These are phyloP conservation scores for Orychophragmus violaceus DNA, from an alignment of 345 rosid genomes.

Conservation along the genomic window DNA sequence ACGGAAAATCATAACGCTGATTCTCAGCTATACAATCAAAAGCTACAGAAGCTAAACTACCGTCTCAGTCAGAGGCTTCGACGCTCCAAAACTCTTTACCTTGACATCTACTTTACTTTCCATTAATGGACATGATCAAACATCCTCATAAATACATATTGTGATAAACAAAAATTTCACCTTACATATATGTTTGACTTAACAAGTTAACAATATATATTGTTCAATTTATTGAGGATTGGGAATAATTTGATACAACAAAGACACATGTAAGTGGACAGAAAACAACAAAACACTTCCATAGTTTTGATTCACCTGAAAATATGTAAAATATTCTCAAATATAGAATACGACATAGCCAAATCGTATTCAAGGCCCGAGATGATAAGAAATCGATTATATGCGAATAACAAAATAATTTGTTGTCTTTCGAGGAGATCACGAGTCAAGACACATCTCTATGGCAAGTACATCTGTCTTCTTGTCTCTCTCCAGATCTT, in stretches of 20 bases:
- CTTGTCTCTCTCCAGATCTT: constrained; percentile 8
- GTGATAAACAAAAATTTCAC: too few species aligned
- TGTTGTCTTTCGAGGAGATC: constrained; percentile 23
- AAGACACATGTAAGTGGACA: constrained; percentile 16
- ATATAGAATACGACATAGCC: constrained; percentile 14
- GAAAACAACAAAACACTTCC: constrained; percentile 14
- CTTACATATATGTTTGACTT: constrained; percentile 14
- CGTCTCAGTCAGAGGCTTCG: constrained; percentile 11
- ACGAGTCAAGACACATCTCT: constrained; percentile 31
- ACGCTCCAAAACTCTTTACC: constrained; percentile 19
- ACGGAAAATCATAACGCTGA: constrained; percentile 19
- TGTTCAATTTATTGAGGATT: not conserved
- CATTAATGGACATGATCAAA: constrained; percentile 25
- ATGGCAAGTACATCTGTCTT: constrained; percentile 31
- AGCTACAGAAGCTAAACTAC: constrained; percentile 9
- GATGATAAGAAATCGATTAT: constrained; percentile 30
- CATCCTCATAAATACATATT: constrained; percentile 17
- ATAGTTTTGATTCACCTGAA: constrained; percentile 22
- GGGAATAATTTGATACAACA: constrained; percentile 11
- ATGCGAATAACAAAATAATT: constrained; percentile 11
- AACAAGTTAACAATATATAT: not conserved
- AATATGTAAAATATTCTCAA: constrained; percentile 9
- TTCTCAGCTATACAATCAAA: constrained; percentile 26
- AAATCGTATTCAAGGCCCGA: constrained; percentile 24
- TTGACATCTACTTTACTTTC: constrained; percentile 30